Evolutionary conservation across 371 early-diverging fungal genomes (phyloP), one percentile per base, ranked within the genome.

Genomic region (Funneliformis caledonium): DNA sequence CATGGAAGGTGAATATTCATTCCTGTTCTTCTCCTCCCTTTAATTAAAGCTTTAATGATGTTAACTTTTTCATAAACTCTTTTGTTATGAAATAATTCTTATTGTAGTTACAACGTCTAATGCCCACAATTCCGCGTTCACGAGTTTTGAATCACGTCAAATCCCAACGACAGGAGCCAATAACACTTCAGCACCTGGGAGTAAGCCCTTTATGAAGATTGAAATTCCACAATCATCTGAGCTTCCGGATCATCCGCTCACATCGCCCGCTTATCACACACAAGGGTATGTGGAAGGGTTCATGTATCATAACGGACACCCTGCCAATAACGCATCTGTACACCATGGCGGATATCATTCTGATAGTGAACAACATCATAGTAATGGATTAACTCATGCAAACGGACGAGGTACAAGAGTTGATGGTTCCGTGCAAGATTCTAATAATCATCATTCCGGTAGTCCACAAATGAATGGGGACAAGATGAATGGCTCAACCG

Each of bases 341-440:
- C 79, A 78, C 42, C 79, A 78, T 33, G 69, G 56, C 19, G 79
- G 79, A 26, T 78, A 78, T 10, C 79, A 78, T 69, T 69, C 79
- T 45, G 79, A 78, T 50, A 68, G 37, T 69, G 69, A 78, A 33
- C 76, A 60, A n/a, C 61, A 60, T 60, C 42, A 76, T 14, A 76
- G 47, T 43, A 76, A 76, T 45, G 56, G 56, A 56, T 14, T 52
- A 50, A 62, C 16, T 42, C 33, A 60, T 43, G 43, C 37, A 62
- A 62, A 62, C 45, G 76, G 76, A 45, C 60, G 62, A 43, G 52
- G 45, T 22, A 45, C 47, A 22, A 45, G 72, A 70, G 33, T n/a
- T 42, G 72, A 70, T 45, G 52, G 52, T 52, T 52, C 52, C 5
- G 52, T 52, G 16, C 52, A 52, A 16, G 72, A 45, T 43, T n/a